A percentile compares a stretch with the other conserved stretches of the same genome.
phyloP scores from a whole-genome alignment of 2,329 filamentous ascomycete species.

The Pyricularia pennisetigena region DNA sequence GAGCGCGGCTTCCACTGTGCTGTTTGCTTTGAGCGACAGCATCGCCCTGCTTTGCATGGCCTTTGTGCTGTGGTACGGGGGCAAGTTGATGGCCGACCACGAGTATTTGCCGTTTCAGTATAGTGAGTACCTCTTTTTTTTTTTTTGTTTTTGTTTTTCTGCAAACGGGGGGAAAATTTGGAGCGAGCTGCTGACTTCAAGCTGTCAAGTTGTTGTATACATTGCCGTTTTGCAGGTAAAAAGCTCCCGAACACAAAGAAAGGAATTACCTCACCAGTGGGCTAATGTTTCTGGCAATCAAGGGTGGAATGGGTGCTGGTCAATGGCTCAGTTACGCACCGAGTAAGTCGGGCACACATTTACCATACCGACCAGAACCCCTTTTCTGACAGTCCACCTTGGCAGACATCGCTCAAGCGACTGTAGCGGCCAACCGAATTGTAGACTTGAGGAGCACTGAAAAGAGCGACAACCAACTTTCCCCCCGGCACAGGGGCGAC shows the following conservation, averaged over 20 bases:
- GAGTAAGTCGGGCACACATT: conserved; percentile 12
- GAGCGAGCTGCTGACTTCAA: background rate
- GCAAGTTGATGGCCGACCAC: conserved; percentile 17
- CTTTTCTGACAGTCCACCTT: background rate
- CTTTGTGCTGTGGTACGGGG: conserved; percentile 43
- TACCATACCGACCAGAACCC: background rate
- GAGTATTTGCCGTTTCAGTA: conserved; percentile 23
- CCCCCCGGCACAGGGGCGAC: conserved; percentile 16
- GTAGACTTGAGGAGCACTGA: conserved; percentile 17
- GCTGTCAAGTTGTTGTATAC: conserved; percentile 18
- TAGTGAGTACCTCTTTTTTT: conserved; percentile 7
- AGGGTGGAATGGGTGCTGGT: conserved; percentile 21
- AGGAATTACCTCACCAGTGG: background rate
- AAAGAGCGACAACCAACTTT: conserved; percentile 13
- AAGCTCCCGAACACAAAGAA: background rate
- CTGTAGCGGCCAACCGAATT: conserved; percentile 19
- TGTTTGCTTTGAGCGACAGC: conserved; percentile 27
- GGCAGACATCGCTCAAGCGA: conserved; percentile 20
- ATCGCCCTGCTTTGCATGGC: conserved; percentile 48
- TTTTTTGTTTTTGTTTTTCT: no score
- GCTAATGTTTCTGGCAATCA: background rate
- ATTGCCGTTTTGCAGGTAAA: conserved; percentile 21
- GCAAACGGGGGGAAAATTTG: background rate
- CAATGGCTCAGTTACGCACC: conserved; percentile 22
- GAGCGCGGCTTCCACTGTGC: conserved; percentile 19